A percentile compares a stretch with the other conserved stretches of the same genome.
These are phyloP conservation scores for Rhypophila decipiens DNA, from an alignment of 495 filamentous ascomycete genomes.

Conservation along the genomic window DNA sequence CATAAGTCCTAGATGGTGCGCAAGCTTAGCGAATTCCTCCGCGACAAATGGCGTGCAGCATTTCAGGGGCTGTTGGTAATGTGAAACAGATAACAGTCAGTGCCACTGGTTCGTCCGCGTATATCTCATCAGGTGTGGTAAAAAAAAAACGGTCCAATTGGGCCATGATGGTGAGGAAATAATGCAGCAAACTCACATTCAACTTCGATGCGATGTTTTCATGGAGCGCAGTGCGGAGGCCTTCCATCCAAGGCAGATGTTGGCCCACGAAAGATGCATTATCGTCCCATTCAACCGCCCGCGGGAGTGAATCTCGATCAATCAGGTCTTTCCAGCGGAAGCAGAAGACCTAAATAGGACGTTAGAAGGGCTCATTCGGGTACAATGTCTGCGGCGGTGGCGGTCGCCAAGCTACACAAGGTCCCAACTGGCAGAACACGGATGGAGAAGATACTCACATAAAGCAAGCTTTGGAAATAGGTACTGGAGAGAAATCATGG, in stretches of 20 bases:
- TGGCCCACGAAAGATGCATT: slow-evolving; percentile 47
- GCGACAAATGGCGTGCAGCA: slow-evolving; percentile 93
- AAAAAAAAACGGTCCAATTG: not conserved
- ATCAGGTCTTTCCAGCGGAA: slow-evolving; percentile 94
- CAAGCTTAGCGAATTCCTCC: slow-evolving; percentile 79
- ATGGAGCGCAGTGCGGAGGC: slow-evolving; percentile 64
- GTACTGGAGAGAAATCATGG: no score
- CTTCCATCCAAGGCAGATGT: slow-evolving; percentile 66
- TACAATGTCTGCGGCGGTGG: no score
- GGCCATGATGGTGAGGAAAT: not conserved
- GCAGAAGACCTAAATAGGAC: slow-evolving; percentile 73
- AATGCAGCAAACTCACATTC: slow-evolving; percentile 41
- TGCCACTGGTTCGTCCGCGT: no score
- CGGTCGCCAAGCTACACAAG: no score
- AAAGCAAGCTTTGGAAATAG: no score
- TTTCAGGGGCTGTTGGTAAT: slow-evolving; percentile 59
- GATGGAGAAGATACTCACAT: no score
- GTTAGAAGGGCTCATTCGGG: slow-evolving; percentile 79
- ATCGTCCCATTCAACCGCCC: slow-evolving; percentile 49
- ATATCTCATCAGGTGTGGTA: no score
- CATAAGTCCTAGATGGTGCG: slow-evolving; percentile 74
- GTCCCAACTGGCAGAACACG: no score
- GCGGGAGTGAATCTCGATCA: slow-evolving; percentile 35
- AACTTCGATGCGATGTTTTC: slow-evolving; percentile 75
- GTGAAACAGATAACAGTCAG: slow-evolving; percentile 2